phyloP scores from a whole-genome alignment of 352 stramenopile species.

The Elongisporangium prolatum region DNA sequence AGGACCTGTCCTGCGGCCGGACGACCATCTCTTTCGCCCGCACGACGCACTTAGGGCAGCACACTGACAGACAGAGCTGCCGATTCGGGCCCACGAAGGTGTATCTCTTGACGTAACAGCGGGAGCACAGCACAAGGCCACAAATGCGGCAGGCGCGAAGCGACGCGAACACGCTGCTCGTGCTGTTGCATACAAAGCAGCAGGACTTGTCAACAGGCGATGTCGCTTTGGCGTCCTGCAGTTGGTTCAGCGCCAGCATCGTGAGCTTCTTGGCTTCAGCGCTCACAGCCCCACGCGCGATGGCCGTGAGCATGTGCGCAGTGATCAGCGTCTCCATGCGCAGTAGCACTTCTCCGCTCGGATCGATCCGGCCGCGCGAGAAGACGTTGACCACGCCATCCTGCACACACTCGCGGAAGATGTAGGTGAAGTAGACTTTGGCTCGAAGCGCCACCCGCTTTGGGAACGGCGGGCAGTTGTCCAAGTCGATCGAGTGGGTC shows the following conservation, averaged over 20 bases:
- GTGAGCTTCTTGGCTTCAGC: not conserved
- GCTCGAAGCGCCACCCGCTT: conserved; percentile 16
- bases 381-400: conserved; percentile 27
- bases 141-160: not conserved
- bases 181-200: not conserved
- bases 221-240: not conserved
- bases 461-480: conserved; percentile 31
- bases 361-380: conserved; percentile 38
- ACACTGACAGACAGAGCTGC: not conserved
- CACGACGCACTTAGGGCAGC: not conserved
- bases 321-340: not conserved
- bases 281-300: not conserved
- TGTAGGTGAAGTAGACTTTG: conserved; percentile 26
- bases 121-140: not conserved
- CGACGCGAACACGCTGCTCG: not conserved
- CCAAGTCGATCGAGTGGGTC: conserved; percentile 30
- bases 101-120: not conserved
- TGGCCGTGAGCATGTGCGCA: not conserved
- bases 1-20: not conserved
- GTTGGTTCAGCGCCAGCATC: not conserved
- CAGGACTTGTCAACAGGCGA: not conserved
- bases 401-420: conserved; percentile 28
- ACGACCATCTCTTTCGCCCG: conserved; percentile 1
- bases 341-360: conserved; percentile 13
- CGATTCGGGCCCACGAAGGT: not conserved